Percentiles rank a stretch among this genome's conserved stretches.
Conservation (phyloP, 768 basidiomycete genomes). For the Termitomyces sp. region DNA sequence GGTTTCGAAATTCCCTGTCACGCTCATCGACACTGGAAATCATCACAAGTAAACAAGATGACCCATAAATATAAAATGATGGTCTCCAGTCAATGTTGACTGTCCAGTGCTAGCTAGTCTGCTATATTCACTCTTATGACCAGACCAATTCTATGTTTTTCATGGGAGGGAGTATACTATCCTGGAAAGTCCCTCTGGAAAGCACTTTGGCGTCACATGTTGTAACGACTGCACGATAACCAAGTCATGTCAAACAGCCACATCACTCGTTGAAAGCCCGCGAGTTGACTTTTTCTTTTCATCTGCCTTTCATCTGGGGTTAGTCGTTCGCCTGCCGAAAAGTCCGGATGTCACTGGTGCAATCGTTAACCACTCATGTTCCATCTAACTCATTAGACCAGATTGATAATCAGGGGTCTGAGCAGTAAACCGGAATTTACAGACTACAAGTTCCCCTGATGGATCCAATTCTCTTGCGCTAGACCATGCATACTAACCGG, state of each 20-base stretch:
- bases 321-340: no score
- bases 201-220: no score
- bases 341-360: neutral
- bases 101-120: neutral
- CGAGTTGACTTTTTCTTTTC: neutral
- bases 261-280: neutral
- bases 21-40: neutral
- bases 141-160: neutral
- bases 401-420: neutral
- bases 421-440: no score
- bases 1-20: neutral
- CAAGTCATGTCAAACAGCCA: neutral
- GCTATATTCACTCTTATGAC: neutral
- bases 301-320: neutral
- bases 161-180: neutral
- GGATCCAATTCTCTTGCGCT: no score
- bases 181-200: neutral
- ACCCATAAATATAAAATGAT: no score
- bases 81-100: neutral
- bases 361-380: neutral
- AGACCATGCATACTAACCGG: no score
- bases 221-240: no score
- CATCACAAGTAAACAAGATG: slow-evolving; percentile 9
- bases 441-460: no score
- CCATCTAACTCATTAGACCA: neutral